Percentiles rank a stretch among this genome's conserved stretches.
Conservation (phyloP, 1,139 yeast species). For the Candida sp. region DNA sequence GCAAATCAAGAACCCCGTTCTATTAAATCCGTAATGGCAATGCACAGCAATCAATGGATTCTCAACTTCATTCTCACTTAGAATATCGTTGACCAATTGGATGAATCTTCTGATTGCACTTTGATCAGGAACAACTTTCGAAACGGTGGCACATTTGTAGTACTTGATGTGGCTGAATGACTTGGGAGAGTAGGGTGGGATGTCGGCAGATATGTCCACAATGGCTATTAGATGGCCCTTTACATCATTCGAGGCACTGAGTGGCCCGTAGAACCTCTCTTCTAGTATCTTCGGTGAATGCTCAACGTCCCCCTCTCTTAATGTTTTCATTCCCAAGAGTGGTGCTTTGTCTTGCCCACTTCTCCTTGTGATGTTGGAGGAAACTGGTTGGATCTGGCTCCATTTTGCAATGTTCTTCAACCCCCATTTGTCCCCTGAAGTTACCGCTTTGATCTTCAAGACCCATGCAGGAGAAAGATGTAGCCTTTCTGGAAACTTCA, state of each 20-base stretch:
- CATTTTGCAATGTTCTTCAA: conserved; percentile 77
- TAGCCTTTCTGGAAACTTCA: conserved; percentile 49
- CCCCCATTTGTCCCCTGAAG: conserved; percentile 79
- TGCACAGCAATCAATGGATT: conserved; percentile 64
- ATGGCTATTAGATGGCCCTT: conserved; percentile 54
- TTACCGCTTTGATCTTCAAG: conserved; percentile 59
- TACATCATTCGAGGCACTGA: conserved; percentile 7
- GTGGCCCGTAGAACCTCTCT: conserved; percentile 40
- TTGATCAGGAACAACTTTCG: conserved; percentile 75
- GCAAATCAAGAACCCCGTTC: conserved; percentile 78
- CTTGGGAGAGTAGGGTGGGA: conserved; percentile 74
- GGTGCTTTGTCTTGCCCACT: conserved; percentile 43
- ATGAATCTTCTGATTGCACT: conserved; percentile 62
- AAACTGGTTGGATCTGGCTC: conserved; percentile 59
- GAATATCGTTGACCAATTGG: conserved; percentile 54
- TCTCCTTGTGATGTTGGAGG: conserved; percentile 42
- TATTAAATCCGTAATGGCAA: conserved; percentile 83
- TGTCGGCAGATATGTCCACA: conserved; percentile 76
- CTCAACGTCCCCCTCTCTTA: conserved; percentile 62
- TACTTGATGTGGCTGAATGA: conserved; percentile 58
- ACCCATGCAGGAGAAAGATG: conserved; percentile 69
- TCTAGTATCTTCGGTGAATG: conserved; percentile 69
- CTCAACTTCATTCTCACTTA: conserved; percentile 24
- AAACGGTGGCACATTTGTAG: conserved; percentile 77
- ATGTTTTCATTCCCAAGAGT: conserved; percentile 75